Evolutionary conservation across 176 grass and related monocot species (phyloP).

Genomic region (Hordeum marinum): DNA sequence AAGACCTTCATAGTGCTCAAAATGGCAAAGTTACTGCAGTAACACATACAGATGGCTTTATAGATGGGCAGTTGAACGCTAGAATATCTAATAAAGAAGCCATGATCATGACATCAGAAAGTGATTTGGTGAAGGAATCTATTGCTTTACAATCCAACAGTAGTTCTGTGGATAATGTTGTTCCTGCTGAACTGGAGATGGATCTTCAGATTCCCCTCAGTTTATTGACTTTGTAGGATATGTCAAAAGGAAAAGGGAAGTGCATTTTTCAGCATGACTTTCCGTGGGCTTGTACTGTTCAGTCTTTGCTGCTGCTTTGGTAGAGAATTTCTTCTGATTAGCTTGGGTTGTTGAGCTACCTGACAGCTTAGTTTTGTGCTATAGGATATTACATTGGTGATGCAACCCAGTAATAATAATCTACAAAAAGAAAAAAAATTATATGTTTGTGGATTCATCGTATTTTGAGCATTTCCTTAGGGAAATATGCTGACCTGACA

Average conservation of each 20-base stretch:
- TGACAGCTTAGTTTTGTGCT: constrained; percentile 20
- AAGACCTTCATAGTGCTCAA: constrained; percentile 1
- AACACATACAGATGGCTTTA: constrained; percentile 21
- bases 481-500: constrained; percentile 32
- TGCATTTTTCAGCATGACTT: constrained; percentile 6
- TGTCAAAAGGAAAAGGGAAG: constrained; percentile 17
- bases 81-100: constrained; percentile 33
- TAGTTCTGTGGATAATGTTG: constrained; percentile 22
- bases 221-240: constrained; percentile 33
- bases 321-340: constrained; percentile 16
- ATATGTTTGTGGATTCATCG: constrained; percentile 23
- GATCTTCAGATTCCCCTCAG: constrained; percentile 29
- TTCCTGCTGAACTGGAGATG: constrained; percentile 38
- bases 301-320: constrained; percentile 8
- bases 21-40: constrained; percentile 12
- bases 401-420: constrained; percentile 32
- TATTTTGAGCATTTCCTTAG: constrained; percentile 7
- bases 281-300: not conserved
- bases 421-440: not conserved
- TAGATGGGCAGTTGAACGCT: constrained; percentile 33
- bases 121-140: constrained; percentile 32
- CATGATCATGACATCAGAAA: constrained; percentile 14
- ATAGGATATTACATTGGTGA: constrained; percentile 19
- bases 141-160: constrained; percentile 28
- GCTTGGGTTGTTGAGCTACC: constrained; percentile 7